These are phyloP conservation scores for Fusarium temperatum DNA, from an alignment of 2,329 filamentous ascomycete genomes.

Conservation along the genomic window DNA sequence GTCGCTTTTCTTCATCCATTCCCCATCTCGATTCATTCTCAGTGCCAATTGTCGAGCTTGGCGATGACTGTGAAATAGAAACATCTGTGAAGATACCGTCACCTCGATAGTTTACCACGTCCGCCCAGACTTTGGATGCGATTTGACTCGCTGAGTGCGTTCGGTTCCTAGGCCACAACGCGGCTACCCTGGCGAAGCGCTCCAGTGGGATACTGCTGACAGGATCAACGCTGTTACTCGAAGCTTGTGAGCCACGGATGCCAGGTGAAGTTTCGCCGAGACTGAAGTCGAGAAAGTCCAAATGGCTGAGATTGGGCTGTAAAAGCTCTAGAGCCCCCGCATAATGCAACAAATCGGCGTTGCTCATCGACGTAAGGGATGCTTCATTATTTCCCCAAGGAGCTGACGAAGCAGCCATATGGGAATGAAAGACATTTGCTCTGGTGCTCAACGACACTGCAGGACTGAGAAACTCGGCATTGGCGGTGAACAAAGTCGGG, in stretches of 20 bases:
- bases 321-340: rapidly evolving
- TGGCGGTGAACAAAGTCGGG: not conserved
- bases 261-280: rapidly evolving
- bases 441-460: not conserved
- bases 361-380: not conserved
- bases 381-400: not conserved
- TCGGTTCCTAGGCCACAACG: not conserved
- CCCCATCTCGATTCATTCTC: not conserved
- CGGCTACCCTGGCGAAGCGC: not conserved
- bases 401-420: rapidly evolving
- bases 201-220: not conserved
- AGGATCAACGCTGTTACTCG: not conserved
- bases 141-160: not conserved
- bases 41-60: not conserved
- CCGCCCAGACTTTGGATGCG: not conserved
- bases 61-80: not conserved
- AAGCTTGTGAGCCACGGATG: rapidly evolving
- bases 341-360: not conserved
- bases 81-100: not conserved
- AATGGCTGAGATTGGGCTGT: not conserved
- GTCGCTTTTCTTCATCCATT: not conserved
- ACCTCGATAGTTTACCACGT: not conserved
- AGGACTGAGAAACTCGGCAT: not conserved
- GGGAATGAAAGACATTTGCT: not conserved
- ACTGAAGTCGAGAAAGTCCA: not conserved